These are phyloP conservation scores for Phaeosphaeriaceae sp. DNA, from an alignment of 2,329 filamentous ascomycete genomes.

Conservation along the genomic window DNA sequence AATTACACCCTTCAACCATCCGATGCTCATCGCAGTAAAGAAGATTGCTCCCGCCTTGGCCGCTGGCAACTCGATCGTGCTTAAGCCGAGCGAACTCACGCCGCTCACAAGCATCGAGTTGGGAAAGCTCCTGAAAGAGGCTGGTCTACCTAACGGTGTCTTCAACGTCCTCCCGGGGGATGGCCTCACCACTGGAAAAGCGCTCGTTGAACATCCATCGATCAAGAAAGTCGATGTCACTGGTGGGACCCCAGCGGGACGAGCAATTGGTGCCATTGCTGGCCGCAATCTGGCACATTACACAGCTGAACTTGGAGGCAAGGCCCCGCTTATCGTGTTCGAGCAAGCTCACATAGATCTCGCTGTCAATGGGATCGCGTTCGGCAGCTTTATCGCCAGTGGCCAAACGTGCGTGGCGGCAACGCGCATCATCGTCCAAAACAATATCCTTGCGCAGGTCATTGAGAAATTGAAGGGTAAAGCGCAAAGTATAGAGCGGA, in stretches of 20 bases:
- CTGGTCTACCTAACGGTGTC: conserved; percentile 46
- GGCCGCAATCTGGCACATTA: conserved; percentile 45
- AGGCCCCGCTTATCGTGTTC: conserved; percentile 48
- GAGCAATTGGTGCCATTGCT: conserved; percentile 46
- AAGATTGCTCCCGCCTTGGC: conserved; percentile 49
- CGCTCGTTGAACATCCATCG: conserved; percentile 43
- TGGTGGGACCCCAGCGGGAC: conserved; percentile 46
- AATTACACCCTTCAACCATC: conserved; percentile 51
- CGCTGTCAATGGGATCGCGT: conserved; percentile 48
- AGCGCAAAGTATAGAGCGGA: conserved; percentile 59
- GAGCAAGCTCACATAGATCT: conserved; percentile 46
- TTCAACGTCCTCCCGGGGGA: conserved; percentile 46
- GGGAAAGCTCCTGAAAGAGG: conserved; percentile 46
- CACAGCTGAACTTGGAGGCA: conserved; percentile 48
- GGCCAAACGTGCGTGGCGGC: conserved; percentile 65
- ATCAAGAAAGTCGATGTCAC: conserved; percentile 50
- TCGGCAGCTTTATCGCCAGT: conserved; percentile 58
- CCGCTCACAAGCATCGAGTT: conserved; percentile 46
- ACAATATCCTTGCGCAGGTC: conserved; percentile 49
- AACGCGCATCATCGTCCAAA: conserved; percentile 61
- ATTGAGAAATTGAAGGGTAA: conserved; percentile 50
- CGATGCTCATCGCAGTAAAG: conserved; percentile 50
- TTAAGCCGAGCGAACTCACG: conserved; percentile 50
- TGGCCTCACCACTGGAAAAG: conserved; percentile 43
- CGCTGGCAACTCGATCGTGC: conserved; percentile 44